phyloP scores from a whole-genome alignment of 1,284 basidiomycete species.

The Heterobasidion irregulare region DNA sequence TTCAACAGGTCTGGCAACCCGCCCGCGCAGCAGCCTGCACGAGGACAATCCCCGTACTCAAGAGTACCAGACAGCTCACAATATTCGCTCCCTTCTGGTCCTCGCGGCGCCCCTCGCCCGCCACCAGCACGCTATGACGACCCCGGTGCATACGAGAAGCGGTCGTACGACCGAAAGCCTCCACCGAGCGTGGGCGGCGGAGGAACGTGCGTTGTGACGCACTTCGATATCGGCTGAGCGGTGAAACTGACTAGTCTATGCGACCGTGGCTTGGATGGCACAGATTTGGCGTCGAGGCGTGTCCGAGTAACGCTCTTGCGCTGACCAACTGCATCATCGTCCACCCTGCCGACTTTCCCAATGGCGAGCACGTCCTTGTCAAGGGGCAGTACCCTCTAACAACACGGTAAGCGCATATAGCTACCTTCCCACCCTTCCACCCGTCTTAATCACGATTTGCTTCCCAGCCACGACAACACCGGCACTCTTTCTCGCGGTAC shows the following conservation, averaged over 20 bases:
- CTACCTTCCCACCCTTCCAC: background rate
- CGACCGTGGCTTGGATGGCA: background rate
- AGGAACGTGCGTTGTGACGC: conserved; percentile 29
- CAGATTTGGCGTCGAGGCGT: conserved; percentile 50
- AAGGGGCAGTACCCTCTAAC: conserved; percentile 67
- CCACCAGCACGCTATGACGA: conserved; percentile 46
- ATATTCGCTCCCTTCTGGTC: conserved; percentile 12
- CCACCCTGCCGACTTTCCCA: conserved; percentile 65
- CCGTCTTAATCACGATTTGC: background rate
- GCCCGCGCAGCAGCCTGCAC: conserved; percentile 29
- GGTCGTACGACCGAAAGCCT: conserved; percentile 30
- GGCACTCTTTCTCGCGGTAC: conserved; percentile 52
- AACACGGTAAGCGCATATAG: conserved; percentile 38
- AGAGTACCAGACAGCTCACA: conserved; percentile 31
- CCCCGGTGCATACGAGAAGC: conserved; percentile 44
- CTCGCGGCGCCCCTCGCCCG: conserved; percentile 12
- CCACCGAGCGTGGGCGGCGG: conserved; percentile 26
- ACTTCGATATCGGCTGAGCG: background rate
- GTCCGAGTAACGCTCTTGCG: conserved; percentile 61
- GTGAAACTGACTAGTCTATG: background rate
- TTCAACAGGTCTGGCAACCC: conserved; percentile 33
- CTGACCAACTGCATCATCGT: conserved; percentile 81
- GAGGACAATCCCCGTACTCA: conserved; percentile 29
- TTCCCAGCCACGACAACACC: conserved; percentile 66
- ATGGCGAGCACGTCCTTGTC: conserved; percentile 68